Base-by-base conservation (phyloP, 805 yeast genomes). In the Hanseniaspora lindneri region DNA sequence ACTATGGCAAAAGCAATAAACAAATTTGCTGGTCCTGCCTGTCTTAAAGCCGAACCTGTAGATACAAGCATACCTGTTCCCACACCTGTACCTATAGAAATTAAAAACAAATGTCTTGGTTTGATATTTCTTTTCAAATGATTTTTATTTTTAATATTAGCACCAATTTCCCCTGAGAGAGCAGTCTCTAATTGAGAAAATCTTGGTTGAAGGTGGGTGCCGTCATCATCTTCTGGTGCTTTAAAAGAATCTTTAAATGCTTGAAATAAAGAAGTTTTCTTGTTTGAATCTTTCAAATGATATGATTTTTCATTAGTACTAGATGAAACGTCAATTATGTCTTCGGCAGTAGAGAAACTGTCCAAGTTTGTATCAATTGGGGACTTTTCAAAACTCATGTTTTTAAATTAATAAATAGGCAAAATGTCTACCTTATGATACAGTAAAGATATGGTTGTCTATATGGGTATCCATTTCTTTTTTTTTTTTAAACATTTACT, bases 1-100 rank as follows among this genome's bases (percentile, higher is more conserved):
- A 80, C 75, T 44, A 77, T 59, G 27, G 72, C 67, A 58, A 74
- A 77, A 29, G 83, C 78, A 34, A 80, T 69, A 41, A 81, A 65
- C 40, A 75, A 54, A 41, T 74, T 74, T 13, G 75, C 83, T 3
- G 87, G 85, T 27, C 87, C 87, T 53, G 81, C 80, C 13, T 66
- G 62, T 28, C 64, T 59, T 54, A 82, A 68, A 2, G 82, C 73
- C 17, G 67, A 63, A 34, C 85, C 86, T 13, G 77, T 68, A 55
- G 87, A 86, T 43, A 82, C 78, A 54, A 82, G 75, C 49, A 81
- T 63, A 60, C 89, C 88, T 2, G 86, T 79, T 54, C 89, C 89
- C 44, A 80, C 76, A 55, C 81, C 76, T 29, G 85, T 87, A 50
- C 92, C 51, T 14, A 47, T 34, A 24, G 44, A 35, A 14, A 47